Percentiles rank a stretch among this genome's conserved stretches.
phyloP scores from a whole-genome alignment of 164 flowering plant genomes.

The Echeveria elegans region DNA sequence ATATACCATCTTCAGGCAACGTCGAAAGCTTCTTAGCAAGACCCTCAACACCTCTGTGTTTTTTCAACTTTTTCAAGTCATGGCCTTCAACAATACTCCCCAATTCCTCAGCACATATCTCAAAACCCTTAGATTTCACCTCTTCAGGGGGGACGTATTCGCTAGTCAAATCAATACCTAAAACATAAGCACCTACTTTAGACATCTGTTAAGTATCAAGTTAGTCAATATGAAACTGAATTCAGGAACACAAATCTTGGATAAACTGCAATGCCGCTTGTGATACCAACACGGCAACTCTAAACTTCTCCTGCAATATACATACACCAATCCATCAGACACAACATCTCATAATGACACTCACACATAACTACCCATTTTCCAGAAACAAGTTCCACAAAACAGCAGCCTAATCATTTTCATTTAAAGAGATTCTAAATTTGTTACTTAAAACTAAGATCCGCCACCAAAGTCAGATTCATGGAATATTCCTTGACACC shows the following conservation, averaged over 20 bases:
- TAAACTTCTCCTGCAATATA: slow-evolving; percentile 64
- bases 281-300: slow-evolving; percentile 89
- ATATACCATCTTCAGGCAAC: slow-evolving; percentile 44
- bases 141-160: slow-evolving; percentile 63
- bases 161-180: slow-evolving; percentile 47
- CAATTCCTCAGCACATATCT: slow-evolving; percentile 78
- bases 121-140: slow-evolving; percentile 73
- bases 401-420: no score
- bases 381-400: no score
- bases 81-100: slow-evolving; percentile 82
- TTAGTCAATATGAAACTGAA: neutral
- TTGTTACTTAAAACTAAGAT: neutral
- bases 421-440: no score
- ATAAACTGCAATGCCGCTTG: slow-evolving; percentile 94
- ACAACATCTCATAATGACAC: neutral
- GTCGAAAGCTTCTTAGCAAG: slow-evolving; percentile 63
- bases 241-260: slow-evolving; percentile 32
- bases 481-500: slow-evolving; percentile 38
- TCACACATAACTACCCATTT: no score
- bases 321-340: slow-evolving; percentile 1
- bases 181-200: slow-evolving; percentile 3
- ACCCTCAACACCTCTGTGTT: slow-evolving; percentile 74
- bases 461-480: neutral
- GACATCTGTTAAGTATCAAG: neutral
- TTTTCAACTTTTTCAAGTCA: slow-evolving; percentile 59